Evolutionary conservation across 352 stramenopile genomes (phyloP).

Genomic region (Phytophthora megakarya): DNA sequence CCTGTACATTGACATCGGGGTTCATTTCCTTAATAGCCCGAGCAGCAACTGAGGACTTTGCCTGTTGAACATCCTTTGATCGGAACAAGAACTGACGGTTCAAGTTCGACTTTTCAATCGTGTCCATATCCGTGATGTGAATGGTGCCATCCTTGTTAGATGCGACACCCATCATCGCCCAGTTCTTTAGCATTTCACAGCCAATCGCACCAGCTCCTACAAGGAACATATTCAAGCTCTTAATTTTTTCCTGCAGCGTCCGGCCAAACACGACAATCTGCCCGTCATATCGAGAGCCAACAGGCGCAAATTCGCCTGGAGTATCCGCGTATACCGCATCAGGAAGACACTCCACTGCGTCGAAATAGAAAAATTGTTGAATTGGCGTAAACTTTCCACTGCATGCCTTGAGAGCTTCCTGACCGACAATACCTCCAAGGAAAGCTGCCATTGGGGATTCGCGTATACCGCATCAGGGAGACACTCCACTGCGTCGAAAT

Average conservation of each 20-base stretch:
- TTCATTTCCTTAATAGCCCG: constrained; percentile 96
- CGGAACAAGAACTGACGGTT: constrained; percentile 99
- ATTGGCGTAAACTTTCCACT: constrained; percentile 99
- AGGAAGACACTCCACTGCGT: constrained; percentile 97
- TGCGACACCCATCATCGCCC: constrained; percentile 98
- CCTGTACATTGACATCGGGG: constrained; percentile 90
- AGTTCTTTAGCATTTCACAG: constrained; percentile 99
- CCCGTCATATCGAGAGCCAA: constrained; percentile 92
- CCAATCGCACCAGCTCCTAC: constrained; percentile 99
- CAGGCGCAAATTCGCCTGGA: constrained; percentile 60
- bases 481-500: constrained; percentile 98
- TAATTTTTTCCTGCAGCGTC: constrained; percentile 79
- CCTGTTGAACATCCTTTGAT: constrained; percentile 95
- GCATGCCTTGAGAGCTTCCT: constrained; percentile 98
- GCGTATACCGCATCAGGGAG: constrained; percentile 93
- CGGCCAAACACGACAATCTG: constrained; percentile 92
- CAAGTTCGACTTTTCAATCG: constrained; percentile 99
- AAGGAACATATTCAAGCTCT: constrained; percentile 94
- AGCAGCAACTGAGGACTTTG: constrained; percentile 96
- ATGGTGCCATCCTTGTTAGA: constrained; percentile 87
- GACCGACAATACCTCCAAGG: constrained; percentile 97
- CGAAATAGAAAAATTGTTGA: constrained; percentile 99
- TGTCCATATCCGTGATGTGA: constrained; percentile 99
- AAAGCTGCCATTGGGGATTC: constrained; percentile 96
- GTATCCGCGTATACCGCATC: constrained; percentile 63